Conservation (phyloP, 2,329 filamentous ascomycete species). For the Diplodia mutila region DNA sequence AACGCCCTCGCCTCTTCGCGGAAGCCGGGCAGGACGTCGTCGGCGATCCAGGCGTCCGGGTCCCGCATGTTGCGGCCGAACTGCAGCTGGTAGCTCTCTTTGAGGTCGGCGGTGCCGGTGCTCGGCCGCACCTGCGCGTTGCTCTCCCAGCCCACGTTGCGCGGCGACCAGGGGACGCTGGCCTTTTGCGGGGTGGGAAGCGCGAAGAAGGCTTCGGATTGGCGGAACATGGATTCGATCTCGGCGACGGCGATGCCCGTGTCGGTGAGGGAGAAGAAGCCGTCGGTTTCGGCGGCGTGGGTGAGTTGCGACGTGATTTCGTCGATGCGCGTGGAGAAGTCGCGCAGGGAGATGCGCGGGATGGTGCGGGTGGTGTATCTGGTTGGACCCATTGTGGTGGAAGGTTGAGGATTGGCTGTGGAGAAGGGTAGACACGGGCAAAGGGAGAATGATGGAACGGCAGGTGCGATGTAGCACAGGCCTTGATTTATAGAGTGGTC, state of each 20-base stretch:
- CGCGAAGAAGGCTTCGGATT: slow-evolving; percentile 59
- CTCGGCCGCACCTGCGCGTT: slow-evolving; percentile 62
- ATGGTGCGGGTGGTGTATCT: slow-evolving; percentile 45
- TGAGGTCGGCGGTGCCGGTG: slow-evolving; percentile 62
- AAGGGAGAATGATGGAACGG: too few species aligned
- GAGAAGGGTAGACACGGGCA: too few species aligned
- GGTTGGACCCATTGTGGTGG: neutral
- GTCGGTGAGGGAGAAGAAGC: slow-evolving; percentile 63
- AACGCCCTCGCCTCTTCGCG: slow-evolving; percentile 51
- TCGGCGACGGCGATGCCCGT: slow-evolving; percentile 57
- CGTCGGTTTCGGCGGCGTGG: slow-evolving; percentile 60
- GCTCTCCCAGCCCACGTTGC: slow-evolving; percentile 66
- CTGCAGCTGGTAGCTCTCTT: slow-evolving; percentile 67
- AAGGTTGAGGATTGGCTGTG: too few species aligned
- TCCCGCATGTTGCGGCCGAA: slow-evolving; percentile 58
- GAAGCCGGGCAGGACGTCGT: slow-evolving; percentile 56
- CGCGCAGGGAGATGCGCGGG: slow-evolving; percentile 57
- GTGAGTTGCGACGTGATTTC: slow-evolving; percentile 58
- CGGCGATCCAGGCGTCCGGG: slow-evolving; percentile 55
- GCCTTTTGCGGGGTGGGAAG: slow-evolving; percentile 58
- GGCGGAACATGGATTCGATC: slow-evolving; percentile 57
- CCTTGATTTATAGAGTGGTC: neutral
- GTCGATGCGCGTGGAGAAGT: slow-evolving; percentile 58
- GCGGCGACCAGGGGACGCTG: slow-evolving; percentile 57
- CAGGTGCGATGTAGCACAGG: neutral